A percentile compares a stretch with the other conserved stretches of the same genome.
phyloP scores from a whole-genome alignment of 768 basidiomycete genomes.

The Rhodocollybia butyracea region DNA sequence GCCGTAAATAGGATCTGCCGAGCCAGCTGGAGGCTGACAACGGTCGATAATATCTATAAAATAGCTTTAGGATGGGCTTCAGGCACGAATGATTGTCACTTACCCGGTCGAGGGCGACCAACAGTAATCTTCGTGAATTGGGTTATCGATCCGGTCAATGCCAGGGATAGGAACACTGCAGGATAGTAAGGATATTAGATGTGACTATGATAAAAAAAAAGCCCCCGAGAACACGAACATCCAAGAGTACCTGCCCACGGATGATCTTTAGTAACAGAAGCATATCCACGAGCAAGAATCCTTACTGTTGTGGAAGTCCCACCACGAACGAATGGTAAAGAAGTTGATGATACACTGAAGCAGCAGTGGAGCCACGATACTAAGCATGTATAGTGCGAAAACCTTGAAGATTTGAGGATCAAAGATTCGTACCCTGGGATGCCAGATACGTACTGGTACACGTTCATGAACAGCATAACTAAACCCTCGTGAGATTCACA shows the following conservation, averaged over 20 bases:
- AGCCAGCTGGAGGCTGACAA: constrained; percentile 66
- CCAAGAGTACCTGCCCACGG: constrained; percentile 35
- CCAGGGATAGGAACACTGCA: constrained; percentile 68
- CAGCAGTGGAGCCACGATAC: constrained; percentile 61
- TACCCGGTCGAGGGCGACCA: constrained; percentile 86
- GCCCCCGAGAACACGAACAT: constrained; percentile 28
- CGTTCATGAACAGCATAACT: constrained; percentile 76
- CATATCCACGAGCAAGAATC: constrained; percentile 19
- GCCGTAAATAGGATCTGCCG: constrained; percentile 67
- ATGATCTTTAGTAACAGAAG: constrained; percentile 2
- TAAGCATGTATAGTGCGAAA: constrained; percentile 48
- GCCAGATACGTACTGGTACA: constrained; percentile 49
- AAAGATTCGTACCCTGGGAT: constrained; percentile 7
- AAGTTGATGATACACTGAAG: constrained; percentile 71
- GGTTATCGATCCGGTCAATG: constrained; percentile 77
- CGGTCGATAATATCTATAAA: constrained; percentile 58
- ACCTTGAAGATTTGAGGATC: constrained; percentile 27
- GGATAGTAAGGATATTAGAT: not conserved
- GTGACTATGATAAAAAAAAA: not conserved
- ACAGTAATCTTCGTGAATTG: constrained; percentile 85
- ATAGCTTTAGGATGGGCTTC: not conserved
- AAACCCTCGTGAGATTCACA: constrained; percentile 6
- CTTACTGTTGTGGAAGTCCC: constrained; percentile 79
- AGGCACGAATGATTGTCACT: not conserved
- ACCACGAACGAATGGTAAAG: constrained; percentile 74